Base-by-base conservation (phyloP, 2,329 filamentous ascomycete genomes). In the Lojkania enalia region DNA sequence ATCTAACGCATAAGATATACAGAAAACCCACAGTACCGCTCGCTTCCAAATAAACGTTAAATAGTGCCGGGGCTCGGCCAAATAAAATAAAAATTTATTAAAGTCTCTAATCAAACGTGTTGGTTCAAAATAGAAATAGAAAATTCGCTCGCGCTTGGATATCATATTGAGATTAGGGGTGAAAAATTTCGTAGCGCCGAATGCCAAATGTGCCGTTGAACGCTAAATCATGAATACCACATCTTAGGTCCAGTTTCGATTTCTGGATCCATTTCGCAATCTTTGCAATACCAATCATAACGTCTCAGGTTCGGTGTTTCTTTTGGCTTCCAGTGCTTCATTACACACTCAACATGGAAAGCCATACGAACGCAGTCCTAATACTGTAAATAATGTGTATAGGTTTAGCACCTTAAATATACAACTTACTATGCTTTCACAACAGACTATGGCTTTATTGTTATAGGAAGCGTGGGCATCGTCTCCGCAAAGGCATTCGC, bases 401-500 rank as follows among this genome's bases (percentile, higher is more conserved):
- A 9, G 7, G 39, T n/a, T n/a, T n/a, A n/a, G n/a, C n/a, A n/a
- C n/a, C n/a, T n/a, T n/a, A n/a, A n/a, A 27, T 27, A 7, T 4
- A 20, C 5, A 25, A 49, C 58, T 49, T 50, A 61, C 60, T 13
- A 49, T 42, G 36, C 41, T 48, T 7, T 36, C 39, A 21, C 60
- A 63, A 5, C 39, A 48, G n/a, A 62, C 29, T 5, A 53, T 23
- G 5, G 36, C 38, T 21, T 38, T 42, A 7, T 18, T 23, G 7
- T 48, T 18, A n/a, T 27, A 32, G 16, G 32, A 47, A 3, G 18
- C 20, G 11, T 47, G 40, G n/a, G 56, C 52, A 27, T 58, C 56
- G 36, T 51, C 33, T 9, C 55, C 48, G 33, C 59, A 63, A 5
- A 58, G 42, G 31, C 59, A 63, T n/a, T n/a, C n/a, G n/a, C n/a